Base-by-base conservation (phyloP, 345 rosid genomes). In the Eucalyptus fibrosa region DNA sequence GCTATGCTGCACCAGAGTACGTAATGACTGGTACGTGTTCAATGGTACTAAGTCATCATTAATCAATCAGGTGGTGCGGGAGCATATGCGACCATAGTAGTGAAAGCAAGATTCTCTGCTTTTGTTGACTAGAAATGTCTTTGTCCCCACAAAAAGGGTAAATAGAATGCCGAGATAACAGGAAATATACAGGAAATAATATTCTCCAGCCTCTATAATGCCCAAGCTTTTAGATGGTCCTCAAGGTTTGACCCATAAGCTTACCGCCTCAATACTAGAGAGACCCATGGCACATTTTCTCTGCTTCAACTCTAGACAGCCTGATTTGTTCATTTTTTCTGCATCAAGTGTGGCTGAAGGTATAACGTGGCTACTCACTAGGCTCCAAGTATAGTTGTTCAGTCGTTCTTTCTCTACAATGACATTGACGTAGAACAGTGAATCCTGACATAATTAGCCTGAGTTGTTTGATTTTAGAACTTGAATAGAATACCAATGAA, bases 1-100 rank as follows among this genome's bases (percentile, higher is more conserved):
- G 99, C 80, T 97, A 97, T 87, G 99, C 99, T 92, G 99, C 99
- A 89, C 99, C 99, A 15, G 99, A 97, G 91, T 97, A 97, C 59
- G 94, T 97, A 65, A 95, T 97, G 98, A 97, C 99, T 82, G 99
- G 99, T 97, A 87, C 92, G 96, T 92, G 72, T 50, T n/a, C 28
- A 30, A 28, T 26, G 34, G 24, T 50, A 19, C 82, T 53, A 89
- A 40, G 28, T 21, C 85, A 11, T 77, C 83, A 77, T 40, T 77
- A 40, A 77, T 40, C 24, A 77, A 77, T 77, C 85, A 77, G 85
- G 85, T 40, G 85, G 47, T 40, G 47, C 7, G 4, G 30, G 47
- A 77, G 85, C 85, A 77, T 77, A 40, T 77, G 85, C 3, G 5
- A 40, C 47, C 3, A 0, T 77, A 11, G 85, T 77, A 77, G 47